Percentiles rank a stretch among this genome's conserved stretches.
These are phyloP conservation scores for Actinomortierella wolfii DNA, from an alignment of 371 early-diverging fungal species.

Conservation along the genomic window DNA sequence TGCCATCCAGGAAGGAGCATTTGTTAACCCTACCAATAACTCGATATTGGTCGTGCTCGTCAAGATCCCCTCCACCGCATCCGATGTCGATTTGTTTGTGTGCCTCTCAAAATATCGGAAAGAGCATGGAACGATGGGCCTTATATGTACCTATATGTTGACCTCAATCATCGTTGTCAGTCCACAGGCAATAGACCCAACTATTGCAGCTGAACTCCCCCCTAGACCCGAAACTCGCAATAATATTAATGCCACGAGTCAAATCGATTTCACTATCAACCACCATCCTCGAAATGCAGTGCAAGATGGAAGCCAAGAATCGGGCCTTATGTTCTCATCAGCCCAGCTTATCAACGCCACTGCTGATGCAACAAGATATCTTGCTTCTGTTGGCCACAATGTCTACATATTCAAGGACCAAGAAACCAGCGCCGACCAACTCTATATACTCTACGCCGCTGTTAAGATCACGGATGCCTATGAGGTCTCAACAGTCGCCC, in stretches of 20 bases:
- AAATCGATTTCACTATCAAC: not conserved
- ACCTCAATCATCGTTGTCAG: not conserved
- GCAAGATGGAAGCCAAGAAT: not conserved
- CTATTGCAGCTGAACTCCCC: not conserved
- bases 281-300: not conserved
- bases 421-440: not conserved
- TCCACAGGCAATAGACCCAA: slow-evolving; percentile 5
- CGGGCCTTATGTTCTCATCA: not conserved
- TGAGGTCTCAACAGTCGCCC: not conserved
- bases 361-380: slow-evolving; percentile 5
- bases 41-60: not conserved
- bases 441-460: slow-evolving; percentile 6
- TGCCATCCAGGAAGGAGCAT: slow-evolving; percentile 4
- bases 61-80: not conserved
- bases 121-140: not conserved
- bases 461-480: slow-evolving; percentile 7
- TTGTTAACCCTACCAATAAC: not conserved
- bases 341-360: slow-evolving; percentile 7
- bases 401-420: not conserved
- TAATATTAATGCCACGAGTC: not conserved
- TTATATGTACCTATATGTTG: slow-evolving; percentile 2
- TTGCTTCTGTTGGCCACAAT: slow-evolving; percentile 14
- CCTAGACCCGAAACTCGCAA: not conserved
- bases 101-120: slow-evolving; percentile 1
- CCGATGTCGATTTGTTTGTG: slow-evolving; percentile 2